Evolutionary conservation across 2,329 filamentous ascomycete genomes (phyloP), one percentile per base, ranked within the genome.

Genomic region (Fusarium succisae): DNA sequence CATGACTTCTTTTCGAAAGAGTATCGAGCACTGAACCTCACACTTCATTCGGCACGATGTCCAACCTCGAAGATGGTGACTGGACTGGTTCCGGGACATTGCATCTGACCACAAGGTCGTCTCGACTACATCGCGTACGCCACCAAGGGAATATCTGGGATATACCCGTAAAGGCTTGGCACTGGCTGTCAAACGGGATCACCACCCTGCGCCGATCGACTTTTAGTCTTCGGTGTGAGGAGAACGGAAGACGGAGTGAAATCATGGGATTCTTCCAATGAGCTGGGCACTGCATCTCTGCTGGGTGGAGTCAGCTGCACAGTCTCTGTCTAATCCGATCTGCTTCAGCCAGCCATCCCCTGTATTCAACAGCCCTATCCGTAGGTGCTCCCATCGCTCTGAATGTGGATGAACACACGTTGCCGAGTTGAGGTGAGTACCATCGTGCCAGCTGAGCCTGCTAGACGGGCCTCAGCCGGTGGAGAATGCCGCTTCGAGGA

Each of bases 141-240:
- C 77, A 77, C 74, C 60, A 74, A 76, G 72, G 73, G 73, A 77
- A 79, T 83, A 85, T 84, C 84, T 75, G 83, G 81, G 73, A 83
- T 85, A 81, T 79, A 56, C 61, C 69, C 76, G 75, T 71, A 71
- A 77, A 80, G 79, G 76, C 80, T 79, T 79, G 84, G 82, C 85
- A 85, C 84, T 83, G 84, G 83, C 69, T 86, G 85, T 84, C 83
- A 80, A 70, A 83, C 81, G 82, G 80, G 79, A 80, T 77, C 75
- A 79, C 75, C 75, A 76, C 77, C 60, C 69, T 70, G 65, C 58
- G 44, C 51, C 53, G 55, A 55, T 59, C 15, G 64, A 66, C 63
- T 43, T 28, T 24, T 50, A 56, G 35, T 41, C 35, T 55, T 28
- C 24, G 51, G 51, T 28, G 51, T 41, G 37, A 55, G 51, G 63